Conservation (phyloP, 2,329 filamentous ascomycete species). For the Penicillium italicum region DNA sequence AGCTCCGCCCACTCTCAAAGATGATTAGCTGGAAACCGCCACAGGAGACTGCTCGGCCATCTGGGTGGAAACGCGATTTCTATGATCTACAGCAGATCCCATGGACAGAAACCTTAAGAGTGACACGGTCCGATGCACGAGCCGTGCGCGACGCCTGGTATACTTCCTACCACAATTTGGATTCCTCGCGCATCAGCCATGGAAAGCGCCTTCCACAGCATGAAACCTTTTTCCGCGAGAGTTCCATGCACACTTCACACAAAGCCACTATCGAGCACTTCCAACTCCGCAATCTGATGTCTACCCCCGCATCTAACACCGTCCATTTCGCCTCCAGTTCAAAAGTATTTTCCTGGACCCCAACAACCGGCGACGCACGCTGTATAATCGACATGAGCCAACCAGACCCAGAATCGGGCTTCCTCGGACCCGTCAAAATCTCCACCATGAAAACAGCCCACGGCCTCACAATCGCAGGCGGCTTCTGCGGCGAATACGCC, state of each 20-base stretch:
- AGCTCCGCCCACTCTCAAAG: conserved; percentile 30
- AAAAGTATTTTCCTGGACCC: conserved; percentile 50
- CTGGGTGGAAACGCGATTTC: conserved; percentile 23
- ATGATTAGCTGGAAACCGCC: conserved; percentile 37
- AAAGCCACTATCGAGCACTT: conserved; percentile 55
- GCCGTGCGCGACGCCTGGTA: conserved; percentile 41
- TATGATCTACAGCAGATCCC: conserved; percentile 45
- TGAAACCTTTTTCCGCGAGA: conserved; percentile 49
- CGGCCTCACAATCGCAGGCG: conserved; percentile 53
- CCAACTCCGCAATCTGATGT: conserved; percentile 57
- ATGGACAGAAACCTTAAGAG: conserved; percentile 37
- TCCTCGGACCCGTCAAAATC: conserved; percentile 44
- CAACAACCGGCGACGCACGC: conserved; percentile 41
- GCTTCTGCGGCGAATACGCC: conserved; percentile 57
- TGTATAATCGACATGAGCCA: conserved; percentile 50
- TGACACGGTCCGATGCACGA: conserved; percentile 38
- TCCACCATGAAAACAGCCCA: conserved; percentile 52
- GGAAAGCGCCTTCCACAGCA: conserved; percentile 35
- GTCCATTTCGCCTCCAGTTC: conserved; percentile 52
- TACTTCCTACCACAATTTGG: conserved; percentile 40
- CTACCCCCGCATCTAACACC: conserved; percentile 53
- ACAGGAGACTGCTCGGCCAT: conserved; percentile 32
- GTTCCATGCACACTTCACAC: conserved; percentile 49
- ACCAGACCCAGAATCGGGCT: conserved; percentile 36
- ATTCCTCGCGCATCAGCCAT: conserved; percentile 25